Percentiles rank a stretch among this genome's conserved stretches.
Conservation (phyloP, 108 stramenopile genomes). For the Epithemia pelagica region DNA sequence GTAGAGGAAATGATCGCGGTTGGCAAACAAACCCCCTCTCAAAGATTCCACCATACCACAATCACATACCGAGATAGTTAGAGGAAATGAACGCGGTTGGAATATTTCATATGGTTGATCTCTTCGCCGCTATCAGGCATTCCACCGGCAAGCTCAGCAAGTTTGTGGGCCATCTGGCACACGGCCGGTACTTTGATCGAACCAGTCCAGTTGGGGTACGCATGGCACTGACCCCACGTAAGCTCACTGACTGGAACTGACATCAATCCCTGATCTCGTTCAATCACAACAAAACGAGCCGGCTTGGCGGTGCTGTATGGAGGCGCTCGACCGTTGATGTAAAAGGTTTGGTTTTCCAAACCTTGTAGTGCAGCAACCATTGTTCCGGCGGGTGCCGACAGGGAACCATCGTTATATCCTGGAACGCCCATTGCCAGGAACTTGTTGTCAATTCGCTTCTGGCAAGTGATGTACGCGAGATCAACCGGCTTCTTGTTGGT, state of each 20-base stretch:
- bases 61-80: no score
- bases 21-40: no score
- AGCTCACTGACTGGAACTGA: conserved; percentile 29
- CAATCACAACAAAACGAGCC: conserved; percentile 40
- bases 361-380: conserved; percentile 47
- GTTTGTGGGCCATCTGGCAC: conserved; percentile 54
- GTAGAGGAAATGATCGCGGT: no score
- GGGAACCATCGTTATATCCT: not conserved
- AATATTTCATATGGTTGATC: conserved; percentile 34
- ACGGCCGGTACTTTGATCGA: conserved; percentile 59
- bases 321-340: conserved; percentile 55
- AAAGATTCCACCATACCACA: no score
- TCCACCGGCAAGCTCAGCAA: conserved; percentile 56
- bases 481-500: conserved; percentile 18
- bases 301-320: conserved; percentile 57
- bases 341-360: conserved; percentile 44
- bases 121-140: conserved; percentile 39
- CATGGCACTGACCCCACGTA: conserved; percentile 53
- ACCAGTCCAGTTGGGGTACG: conserved; percentile 61
- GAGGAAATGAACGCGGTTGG: conserved; percentile 45
- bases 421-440: conserved; percentile 25
- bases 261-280: conserved; percentile 31
- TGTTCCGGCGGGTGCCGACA: conserved; percentile 40
- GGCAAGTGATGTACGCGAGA: conserved; percentile 50
- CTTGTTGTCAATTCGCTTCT: conserved; percentile 61